These are phyloP conservation scores for Psidium friedrichsthalianum DNA, from an alignment of 345 rosid genomes.

Conservation along the genomic window DNA sequence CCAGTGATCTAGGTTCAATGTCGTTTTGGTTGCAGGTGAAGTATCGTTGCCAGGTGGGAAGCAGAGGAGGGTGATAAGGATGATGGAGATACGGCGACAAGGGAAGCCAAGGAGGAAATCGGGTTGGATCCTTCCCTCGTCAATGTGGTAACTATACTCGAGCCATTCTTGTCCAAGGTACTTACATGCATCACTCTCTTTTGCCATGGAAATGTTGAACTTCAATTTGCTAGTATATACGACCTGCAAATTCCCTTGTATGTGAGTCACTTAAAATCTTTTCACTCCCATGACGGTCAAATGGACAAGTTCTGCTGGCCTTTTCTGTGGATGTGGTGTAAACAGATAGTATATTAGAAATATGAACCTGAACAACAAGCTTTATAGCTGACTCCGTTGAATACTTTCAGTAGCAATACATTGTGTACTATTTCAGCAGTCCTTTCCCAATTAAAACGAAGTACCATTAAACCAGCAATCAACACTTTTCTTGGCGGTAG, in stretches of 20 bases:
- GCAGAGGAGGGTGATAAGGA: constrained; percentile 37
- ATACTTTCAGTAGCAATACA: background rate
- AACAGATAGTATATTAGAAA: background rate
- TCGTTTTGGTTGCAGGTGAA: constrained; percentile 42
- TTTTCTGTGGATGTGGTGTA: background rate
- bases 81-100: constrained; percentile 41
- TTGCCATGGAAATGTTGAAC: background rate
- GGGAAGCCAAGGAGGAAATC: constrained; percentile 64
- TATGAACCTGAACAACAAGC: background rate
- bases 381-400: background rate
- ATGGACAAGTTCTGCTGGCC: background rate
- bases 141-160: constrained; percentile 34
- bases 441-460: background rate
- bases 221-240: background rate
- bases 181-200: background rate
- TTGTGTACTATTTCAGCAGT: background rate
- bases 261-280: background rate
- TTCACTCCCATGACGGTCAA: background rate
- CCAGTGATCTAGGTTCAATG: background rate
- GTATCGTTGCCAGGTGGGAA: constrained; percentile 61
- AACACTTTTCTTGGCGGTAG: background rate
- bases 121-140: constrained; percentile 51
- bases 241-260: background rate
- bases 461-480: background rate
- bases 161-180: constrained; percentile 95